These are phyloP conservation scores for Leccinum olivaceopallidum DNA, from an alignment of 768 basidiomycete species.

Conservation along the genomic window DNA sequence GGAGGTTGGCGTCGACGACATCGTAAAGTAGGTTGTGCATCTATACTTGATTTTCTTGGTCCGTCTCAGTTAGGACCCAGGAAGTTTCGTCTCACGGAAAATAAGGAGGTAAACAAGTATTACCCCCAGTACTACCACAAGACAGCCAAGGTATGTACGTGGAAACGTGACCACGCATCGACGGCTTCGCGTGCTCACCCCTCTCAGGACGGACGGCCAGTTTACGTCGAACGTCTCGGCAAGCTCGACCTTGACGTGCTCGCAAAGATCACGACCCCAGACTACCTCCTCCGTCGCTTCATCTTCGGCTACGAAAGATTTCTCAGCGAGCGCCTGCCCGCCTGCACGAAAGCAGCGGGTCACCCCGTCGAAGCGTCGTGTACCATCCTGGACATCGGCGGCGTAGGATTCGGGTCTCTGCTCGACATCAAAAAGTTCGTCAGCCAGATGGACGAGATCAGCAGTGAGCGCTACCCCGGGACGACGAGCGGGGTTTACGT, in stretches of 20 bases:
- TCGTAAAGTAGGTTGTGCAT: conserved; percentile 52
- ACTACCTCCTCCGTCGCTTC: conserved; percentile 86
- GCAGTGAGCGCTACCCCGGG: conserved; percentile 91
- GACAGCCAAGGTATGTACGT: conserved; percentile 73
- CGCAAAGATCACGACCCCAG: conserved; percentile 77
- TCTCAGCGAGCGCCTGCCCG: conserved; percentile 75
- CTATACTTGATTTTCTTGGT: too few relatives aligned
- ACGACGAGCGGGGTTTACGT: conserved; percentile 99
- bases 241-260: conserved; percentile 84
- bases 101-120: conserved; percentile 80
- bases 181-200: not conserved
- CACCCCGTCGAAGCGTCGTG: conserved; percentile 95
- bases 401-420: conserved; percentile 72
- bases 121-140: conserved; percentile 98
- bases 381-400: conserved; percentile 91
- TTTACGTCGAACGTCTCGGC: conserved; percentile 94
- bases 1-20: conserved; percentile 78
- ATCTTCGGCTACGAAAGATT: conserved; percentile 94
- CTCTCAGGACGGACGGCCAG: conserved; percentile 83
- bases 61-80: conserved; percentile 35
- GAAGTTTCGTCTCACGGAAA: conserved; percentile 86
- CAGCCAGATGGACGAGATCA: conserved; percentile 67
- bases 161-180: too few relatives aligned
- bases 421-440: conserved; percentile 94
- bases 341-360: conserved; percentile 67